Evolutionary conservation across 192 early-diverging fungal species (phyloP).

Genomic region (Gaertneriomyces semiglobifer): DNA sequence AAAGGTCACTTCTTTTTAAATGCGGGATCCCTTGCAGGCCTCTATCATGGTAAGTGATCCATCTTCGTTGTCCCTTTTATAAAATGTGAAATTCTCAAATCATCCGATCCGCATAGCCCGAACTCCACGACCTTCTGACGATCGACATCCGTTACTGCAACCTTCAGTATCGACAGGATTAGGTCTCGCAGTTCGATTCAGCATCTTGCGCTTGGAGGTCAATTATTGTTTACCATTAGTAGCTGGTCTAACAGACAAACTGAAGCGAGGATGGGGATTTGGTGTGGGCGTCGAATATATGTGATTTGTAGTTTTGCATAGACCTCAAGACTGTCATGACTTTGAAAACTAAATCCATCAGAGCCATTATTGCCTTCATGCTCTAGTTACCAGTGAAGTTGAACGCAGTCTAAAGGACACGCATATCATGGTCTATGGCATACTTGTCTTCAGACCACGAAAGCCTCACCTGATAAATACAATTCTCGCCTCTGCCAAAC

Average conservation of each 20-base stretch:
- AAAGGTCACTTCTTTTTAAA: slow-evolving; percentile 86
- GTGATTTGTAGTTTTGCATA: slow-evolving; percentile 25
- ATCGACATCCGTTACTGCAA: slow-evolving; percentile 1
- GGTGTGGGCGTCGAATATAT: slow-evolving; percentile 83
- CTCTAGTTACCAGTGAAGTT: too few relatives aligned
- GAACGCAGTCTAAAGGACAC: too few relatives aligned
- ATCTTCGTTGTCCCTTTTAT: slow-evolving; percentile 17
- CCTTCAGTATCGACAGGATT: slow-evolving; percentile 76
- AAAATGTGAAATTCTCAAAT: not conserved
- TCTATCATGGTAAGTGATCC: slow-evolving; percentile 43
- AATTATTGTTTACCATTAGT: slow-evolving; percentile 80
- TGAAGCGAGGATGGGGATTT: slow-evolving; percentile 78
- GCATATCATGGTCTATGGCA: too few relatives aligned
- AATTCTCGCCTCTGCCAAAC: too few relatives aligned
- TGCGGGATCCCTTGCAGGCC: slow-evolving; percentile 67
- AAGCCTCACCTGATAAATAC: too few relatives aligned
- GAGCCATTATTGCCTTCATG: too few relatives aligned
- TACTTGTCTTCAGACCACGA: too few relatives aligned
- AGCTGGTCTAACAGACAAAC: slow-evolving; percentile 32
- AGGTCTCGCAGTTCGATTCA: slow-evolving; percentile 83
- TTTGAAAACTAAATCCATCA: too few relatives aligned
- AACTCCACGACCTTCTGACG: not conserved
- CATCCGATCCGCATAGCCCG: not conserved
- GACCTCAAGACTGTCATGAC: too few relatives aligned
- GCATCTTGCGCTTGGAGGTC: slow-evolving; percentile 80